Base-by-base conservation (phyloP, 768 basidiomycete genomes). In the Crepidotus variabilis region DNA sequence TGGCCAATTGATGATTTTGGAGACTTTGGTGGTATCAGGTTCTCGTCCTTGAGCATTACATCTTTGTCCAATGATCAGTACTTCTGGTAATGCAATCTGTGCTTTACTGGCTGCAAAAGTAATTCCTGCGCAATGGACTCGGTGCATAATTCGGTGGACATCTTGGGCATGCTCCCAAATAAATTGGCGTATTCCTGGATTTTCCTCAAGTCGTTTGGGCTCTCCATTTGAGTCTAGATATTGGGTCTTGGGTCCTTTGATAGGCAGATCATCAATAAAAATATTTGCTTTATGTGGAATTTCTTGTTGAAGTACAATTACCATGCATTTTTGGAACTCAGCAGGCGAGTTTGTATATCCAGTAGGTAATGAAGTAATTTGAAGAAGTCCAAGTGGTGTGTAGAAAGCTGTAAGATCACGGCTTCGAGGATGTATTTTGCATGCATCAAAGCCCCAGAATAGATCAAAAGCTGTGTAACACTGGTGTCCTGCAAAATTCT, bases 271-370 rank as follows among this genome's bases (percentile, higher is more conserved):
- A 45, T 66, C 63, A 6, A 65, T 58, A 24, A 58, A 65, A 3
- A 60, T 60, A 21, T 60, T 58, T 11, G 60, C 60, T 5, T 59
- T 21, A 1, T 75, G 22, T 16, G 75, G 78, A 1, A 81, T 78
- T 55, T 80, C 71, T 0, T 66, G 56, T 47, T 72, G 63, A 0
- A 80, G 57, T 3, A 78, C 71, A 39, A 68, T 69, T 0, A 63
- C 64, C 6, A 76, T 65, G 51, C 77, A 68, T 10, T 68, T 72
- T 11, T 80, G 74, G 32, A 76, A 73, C 2, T 77, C 72, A 0
- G 70, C 69, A 0, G 71, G 66, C 0, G 54, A 55, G 18, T 55
- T 55, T 2, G 46, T 47, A 16, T 7, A 55, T 0, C 76, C 78
- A 71, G 73, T 75, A 0, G 73, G 73, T 0, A 78, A 51, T 0